phyloP scores from a whole-genome alignment of 192 early-diverging fungal genomes.

The Coemansia sp. region DNA sequence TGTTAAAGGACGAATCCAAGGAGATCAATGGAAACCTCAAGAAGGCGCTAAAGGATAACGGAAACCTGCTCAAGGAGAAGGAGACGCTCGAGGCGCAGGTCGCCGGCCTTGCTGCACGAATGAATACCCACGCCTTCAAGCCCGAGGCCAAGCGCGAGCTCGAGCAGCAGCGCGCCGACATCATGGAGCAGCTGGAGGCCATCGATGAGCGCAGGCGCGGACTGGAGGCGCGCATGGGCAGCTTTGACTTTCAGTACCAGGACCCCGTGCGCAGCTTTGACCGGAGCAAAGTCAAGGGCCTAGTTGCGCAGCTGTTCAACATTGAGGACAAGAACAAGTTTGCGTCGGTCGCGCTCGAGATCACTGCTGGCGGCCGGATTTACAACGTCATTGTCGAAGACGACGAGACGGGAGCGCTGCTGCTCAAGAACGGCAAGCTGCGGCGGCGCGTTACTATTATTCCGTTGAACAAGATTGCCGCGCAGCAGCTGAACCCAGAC shows the following conservation, averaged over 20 bases:
- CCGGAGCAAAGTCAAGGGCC: slow-evolving; percentile 80
- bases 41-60: slow-evolving; percentile 66
- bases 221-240: slow-evolving; percentile 54
- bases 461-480: slow-evolving; percentile 91
- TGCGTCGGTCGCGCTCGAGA: slow-evolving; percentile 80
- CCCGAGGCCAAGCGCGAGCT: slow-evolving; percentile 33
- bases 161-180: slow-evolving; percentile 32
- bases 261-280: slow-evolving; percentile 87
- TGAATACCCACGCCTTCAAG: slow-evolving; percentile 27
- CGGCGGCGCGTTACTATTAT: slow-evolving; percentile 82
- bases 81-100: slow-evolving; percentile 21
- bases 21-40: slow-evolving; percentile 64
- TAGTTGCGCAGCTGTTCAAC: slow-evolving; percentile 85
- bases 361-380: slow-evolving; percentile 88
- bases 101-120: slow-evolving; percentile 6
- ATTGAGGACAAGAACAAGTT: slow-evolving; percentile 66
- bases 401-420: slow-evolving; percentile 74
- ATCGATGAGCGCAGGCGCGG: slow-evolving; percentile 39
- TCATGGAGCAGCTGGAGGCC: slow-evolving; percentile 29
- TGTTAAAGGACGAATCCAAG: slow-evolving; percentile 68
- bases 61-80: slow-evolving; percentile 53
- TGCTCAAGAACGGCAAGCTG: slow-evolving; percentile 76
- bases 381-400: slow-evolving; percentile 95
- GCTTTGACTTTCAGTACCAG: slow-evolving; percentile 74
- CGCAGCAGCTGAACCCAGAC: slow-evolving; percentile 34